A percentile compares a stretch with the other conserved stretches of the same genome.
Conservation (phyloP, 1,139 yeast genomes). For the Sugiyamaella xylanicola region DNA sequence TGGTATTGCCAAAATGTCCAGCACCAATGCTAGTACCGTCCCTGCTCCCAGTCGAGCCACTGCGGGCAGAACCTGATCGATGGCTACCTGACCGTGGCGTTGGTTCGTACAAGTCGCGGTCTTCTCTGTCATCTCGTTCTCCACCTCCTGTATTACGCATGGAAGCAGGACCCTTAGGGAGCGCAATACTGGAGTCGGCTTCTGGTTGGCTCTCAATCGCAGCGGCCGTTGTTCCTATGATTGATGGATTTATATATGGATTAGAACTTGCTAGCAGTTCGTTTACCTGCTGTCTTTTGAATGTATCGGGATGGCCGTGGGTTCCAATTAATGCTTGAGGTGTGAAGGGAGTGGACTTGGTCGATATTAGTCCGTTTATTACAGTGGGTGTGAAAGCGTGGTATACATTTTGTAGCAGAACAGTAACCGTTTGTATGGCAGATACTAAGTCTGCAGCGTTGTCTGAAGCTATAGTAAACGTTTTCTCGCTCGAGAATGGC, state of each 20-base stretch:
- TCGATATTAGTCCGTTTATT: slow-evolving; percentile 9
- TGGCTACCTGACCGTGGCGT: neutral
- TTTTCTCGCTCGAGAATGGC: slow-evolving; percentile 68
- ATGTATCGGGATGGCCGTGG: slow-evolving; percentile 37
- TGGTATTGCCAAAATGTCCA: neutral
- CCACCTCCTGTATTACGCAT: slow-evolving; percentile 8
- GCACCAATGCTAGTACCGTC: neutral
- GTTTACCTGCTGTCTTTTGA: slow-evolving; percentile 33
- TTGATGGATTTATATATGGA: slow-evolving; percentile 29
- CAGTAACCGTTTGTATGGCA: slow-evolving; percentile 66
- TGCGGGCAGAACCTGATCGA: neutral
- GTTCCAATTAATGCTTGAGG: slow-evolving; percentile 34
- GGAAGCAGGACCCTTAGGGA: slow-evolving; percentile 21
- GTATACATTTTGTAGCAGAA: slow-evolving; percentile 37
- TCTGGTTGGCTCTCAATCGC: neutral
- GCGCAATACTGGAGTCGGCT: neutral
- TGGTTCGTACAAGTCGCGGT: slow-evolving; percentile 10
- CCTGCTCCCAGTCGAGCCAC: neutral
- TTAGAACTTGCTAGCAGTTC: slow-evolving; percentile 29
- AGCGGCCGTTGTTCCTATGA: slow-evolving; percentile 4
- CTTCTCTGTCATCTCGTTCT: slow-evolving; percentile 3
- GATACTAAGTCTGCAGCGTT: slow-evolving; percentile 76
- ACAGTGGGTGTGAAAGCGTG: slow-evolving; percentile 9
- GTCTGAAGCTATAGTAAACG: slow-evolving; percentile 52
- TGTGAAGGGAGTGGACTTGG: slow-evolving; percentile 18